phyloP scores from a whole-genome alignment of 768 basidiomycete species.

The Termitomyces sp. region DNA sequence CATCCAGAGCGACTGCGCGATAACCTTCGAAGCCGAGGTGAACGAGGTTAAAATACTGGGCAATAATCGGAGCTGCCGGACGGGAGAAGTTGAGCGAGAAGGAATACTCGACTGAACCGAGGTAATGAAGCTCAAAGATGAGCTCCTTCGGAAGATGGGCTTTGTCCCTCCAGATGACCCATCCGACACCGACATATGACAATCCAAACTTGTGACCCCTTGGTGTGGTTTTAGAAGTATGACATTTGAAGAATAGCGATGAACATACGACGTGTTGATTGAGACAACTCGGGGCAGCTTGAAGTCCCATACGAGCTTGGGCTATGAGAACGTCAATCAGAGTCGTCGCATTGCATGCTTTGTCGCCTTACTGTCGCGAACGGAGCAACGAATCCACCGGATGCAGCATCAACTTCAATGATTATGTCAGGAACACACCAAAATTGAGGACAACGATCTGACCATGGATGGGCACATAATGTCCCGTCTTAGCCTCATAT shows the following conservation, averaged over 20 bases:
- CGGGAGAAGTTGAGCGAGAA: slow-evolving; percentile 66
- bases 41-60: slow-evolving; percentile 62
- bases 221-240: not conserved
- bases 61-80: slow-evolving; percentile 60
- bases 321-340: slow-evolving; percentile 27
- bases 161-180: slow-evolving; percentile 66
- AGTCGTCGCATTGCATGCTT: slow-evolving; percentile 23
- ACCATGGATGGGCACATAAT: slow-evolving; percentile 67
- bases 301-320: slow-evolving; percentile 62
- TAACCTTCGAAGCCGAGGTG: slow-evolving; percentile 61
- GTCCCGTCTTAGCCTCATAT: slow-evolving; percentile 58
- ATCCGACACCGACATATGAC: slow-evolving; percentile 58
- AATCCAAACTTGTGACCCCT: slow-evolving; percentile 69
- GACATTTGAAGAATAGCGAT: not conserved
- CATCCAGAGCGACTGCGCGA: slow-evolving; percentile 45
- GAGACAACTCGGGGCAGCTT: slow-evolving; percentile 56
- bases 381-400: slow-evolving; percentile 65
- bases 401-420: slow-evolving; percentile 55
- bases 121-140: slow-evolving; percentile 65
- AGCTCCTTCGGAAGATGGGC: slow-evolving; percentile 64
- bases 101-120: slow-evolving; percentile 68
- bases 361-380: slow-evolving; percentile 39
- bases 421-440: slow-evolving; percentile 36
- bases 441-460: slow-evolving; percentile 36
- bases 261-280: slow-evolving; percentile 48